Evolutionary conservation across 768 basidiomycete genomes (phyloP), one percentile per base, ranked within the genome.

Genomic region (Suillus spraguei): DNA sequence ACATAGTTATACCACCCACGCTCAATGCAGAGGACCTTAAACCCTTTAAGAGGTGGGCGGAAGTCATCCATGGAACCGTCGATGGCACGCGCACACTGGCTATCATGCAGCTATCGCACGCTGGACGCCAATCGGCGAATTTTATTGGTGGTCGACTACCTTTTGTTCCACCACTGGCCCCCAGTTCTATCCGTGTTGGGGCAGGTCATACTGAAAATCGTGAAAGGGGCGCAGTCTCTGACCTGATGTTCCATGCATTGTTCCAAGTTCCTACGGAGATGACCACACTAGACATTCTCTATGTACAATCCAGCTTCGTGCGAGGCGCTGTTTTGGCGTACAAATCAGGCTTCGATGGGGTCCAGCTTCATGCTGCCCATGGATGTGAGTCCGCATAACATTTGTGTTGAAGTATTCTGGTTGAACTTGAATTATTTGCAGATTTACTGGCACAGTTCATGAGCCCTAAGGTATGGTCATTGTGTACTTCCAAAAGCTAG

Each of bases 361-460:
- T 97, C 4, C 86, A 97, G 69, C 65, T 98, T 11, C 96, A 97
- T 72, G 89, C 81, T 32, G 89, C 89, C 1, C 94, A 96, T 74
- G 94, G 94, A 42, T 95, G 91, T 93, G 61, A 74, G 91, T 84
- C 5, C 38, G 42, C 22, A 22, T 28, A 24, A 38, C 36, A 14
- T 52, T 61, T 22, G 28, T 35, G 24, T 39, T 14, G 33, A 10
- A 46, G 20, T 44, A 10, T 22, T 62, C 33, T 50, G 47, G n/a
- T 39, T 41, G 24, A 35, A 63, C 22, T 39, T 13, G 32, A 2
- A n/a, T 13, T 39, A 46, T 35, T 24, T 61, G 13, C 64, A 94
- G 92, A 95, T 74, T 81, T 96, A 28, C 77, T 96, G 22, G 81
- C 92, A 0, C 87, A 93, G 66, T 94, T 94, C 70, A 77, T 95